Evolutionary conservation across 345 rosid species (phyloP), one percentile per base, ranked within the genome.

Genomic region (Cardiospermum halicacabum): DNA sequence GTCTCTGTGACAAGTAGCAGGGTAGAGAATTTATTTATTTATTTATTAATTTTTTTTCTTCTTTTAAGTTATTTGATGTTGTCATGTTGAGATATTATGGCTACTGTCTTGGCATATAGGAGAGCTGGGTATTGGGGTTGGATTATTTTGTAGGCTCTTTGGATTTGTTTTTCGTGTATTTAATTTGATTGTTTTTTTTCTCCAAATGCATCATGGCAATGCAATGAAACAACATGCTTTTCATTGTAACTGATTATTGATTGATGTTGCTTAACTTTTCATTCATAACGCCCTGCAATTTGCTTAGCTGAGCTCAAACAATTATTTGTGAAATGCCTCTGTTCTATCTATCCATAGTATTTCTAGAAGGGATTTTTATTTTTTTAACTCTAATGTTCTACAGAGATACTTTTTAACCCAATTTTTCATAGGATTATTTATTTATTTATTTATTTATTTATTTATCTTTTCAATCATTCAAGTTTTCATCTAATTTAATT

Each of bases 181-280:
- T 64, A 47, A 47, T 51, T 51, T 63, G 34, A 21, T 63, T 51
- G 49, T 51, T 63, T 57, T 63, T 32, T 24, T 51, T 51, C 37
- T 24, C 6, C 19, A 24, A 1, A 45, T 45, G 16, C n/a, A 47
- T 47, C 11, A 21, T 22, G 32, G 4, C 51, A 24, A 34, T 50
- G 47, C 15, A 31, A 51, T 62, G 31, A 16, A n/a, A 31, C 45
- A 49, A 32, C 67, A 22, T n/a, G n/a, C 25, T 47, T 31, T 27
- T 30, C 8, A 51, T 60, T 28, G n/a, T 28, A 42, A 37, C 32
- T 47, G 22, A n/a, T 37, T 7, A 15, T 8, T 61, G 40, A 30
- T 61, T 30, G n/a, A n/a, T n/a, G n/a, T 18, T 40, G 32, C 49
- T 61, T 28, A 28, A 12, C 7, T 2, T 47, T 27, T 61, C 18